Conservation (phyloP, 106 monocot genomes). For the Acanthochlamys bracteata region DNA sequence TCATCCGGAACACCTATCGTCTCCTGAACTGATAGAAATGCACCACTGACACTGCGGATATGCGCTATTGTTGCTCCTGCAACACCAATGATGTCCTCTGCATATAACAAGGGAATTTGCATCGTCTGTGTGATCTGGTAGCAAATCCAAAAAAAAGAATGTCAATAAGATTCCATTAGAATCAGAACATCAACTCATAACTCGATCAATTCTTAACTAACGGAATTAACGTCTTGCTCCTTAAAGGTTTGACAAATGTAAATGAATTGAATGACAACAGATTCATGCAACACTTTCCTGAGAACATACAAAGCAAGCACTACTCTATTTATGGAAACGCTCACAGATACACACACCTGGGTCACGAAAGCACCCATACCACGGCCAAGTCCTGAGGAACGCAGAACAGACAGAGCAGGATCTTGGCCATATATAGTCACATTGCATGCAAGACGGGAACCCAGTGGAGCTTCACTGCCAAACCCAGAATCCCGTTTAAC, state of each 20-base stretch:
- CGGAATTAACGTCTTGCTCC: neutral
- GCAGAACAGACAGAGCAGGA: constrained; percentile 51
- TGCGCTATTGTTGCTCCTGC: constrained; percentile 29
- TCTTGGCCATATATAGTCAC: constrained; percentile 73
- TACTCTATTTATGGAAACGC: neutral
- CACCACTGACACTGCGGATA: constrained; percentile 33
- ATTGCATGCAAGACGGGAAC: constrained; percentile 36
- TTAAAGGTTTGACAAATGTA: neutral
- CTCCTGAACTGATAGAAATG: constrained; percentile 33
- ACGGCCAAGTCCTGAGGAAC: constrained; percentile 44
- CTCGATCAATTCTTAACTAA: neutral
- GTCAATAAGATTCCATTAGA: no score
- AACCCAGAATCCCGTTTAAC: constrained; percentile 44
- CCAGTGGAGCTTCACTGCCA: constrained; percentile 53
- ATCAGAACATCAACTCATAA: neutral
- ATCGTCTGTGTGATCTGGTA: constrained; percentile 39
- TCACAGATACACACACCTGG: constrained; percentile 37
- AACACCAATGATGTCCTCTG: constrained; percentile 41
- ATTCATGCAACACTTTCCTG: no score
- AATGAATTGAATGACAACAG: neutral
- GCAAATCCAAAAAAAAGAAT: no score
- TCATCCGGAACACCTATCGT: constrained; percentile 31
- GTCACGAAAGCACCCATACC: constrained; percentile 58
- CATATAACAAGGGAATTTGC: constrained; percentile 42
- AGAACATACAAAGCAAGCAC: no score